Evolutionary conservation across 306 rosid species (phyloP), one percentile per base, ranked within the genome.

Genomic region (Phaseolus lunatus): DNA sequence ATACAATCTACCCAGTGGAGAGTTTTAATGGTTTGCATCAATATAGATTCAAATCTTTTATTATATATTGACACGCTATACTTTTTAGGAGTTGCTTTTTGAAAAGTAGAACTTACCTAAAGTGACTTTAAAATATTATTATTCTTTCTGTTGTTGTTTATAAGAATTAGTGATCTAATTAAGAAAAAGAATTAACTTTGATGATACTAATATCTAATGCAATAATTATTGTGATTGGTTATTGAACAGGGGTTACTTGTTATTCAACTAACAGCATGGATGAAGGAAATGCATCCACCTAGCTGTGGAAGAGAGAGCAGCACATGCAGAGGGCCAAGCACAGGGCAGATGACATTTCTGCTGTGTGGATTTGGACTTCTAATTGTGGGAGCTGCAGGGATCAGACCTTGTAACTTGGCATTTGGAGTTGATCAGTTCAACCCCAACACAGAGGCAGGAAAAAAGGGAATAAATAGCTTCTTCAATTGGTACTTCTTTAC

Each of bases 341-440:
- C 81, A 3, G 94, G 93, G 37, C 98, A 92, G 79, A 77, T 86
- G 87, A 61, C 86, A 22, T 92, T 92, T 74, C 81, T 94, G 14
- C 11, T 92, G 7, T 5, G 78, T 18, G 92, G 96, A 59, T 90
- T 92, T 20, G 91, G 82, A 12, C 52, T 87, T 19, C 83, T 94
- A 5, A 23, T 89, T 5, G 58, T 90, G 2, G 98, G 97, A 83
- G 96, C 97, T 27, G 96, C 90, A 11, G 96, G 96, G 41, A 81
- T 94, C 47, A 33, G 98, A 48, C 98, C 98, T 1, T 94, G 98
- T 81, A 94, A 92, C 86, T 78, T 94, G 59, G 97, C 96, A 16
- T 94, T 92, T 70, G 98, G 98, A 45, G 97, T 88, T 3, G 98
- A 94, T 82, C 98, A 94, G 77, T 94, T 90, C 83, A 79, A 94